These are phyloP conservation scores for Leccinum barrowsii DNA, from an alignment of 768 basidiomycete species.

Conservation along the genomic window DNA sequence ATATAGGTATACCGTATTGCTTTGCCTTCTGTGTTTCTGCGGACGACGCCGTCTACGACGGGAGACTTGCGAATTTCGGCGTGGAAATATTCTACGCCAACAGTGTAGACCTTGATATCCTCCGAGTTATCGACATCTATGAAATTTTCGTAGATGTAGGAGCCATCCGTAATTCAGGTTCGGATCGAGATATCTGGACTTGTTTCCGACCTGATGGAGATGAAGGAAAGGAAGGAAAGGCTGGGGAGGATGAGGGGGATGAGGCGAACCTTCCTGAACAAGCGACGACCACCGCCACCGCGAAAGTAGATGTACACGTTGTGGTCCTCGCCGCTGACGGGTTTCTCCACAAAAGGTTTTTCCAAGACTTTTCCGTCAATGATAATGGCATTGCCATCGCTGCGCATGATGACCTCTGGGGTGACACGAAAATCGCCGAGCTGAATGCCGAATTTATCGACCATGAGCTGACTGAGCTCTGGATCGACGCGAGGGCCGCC, in stretches of 20 bases:
- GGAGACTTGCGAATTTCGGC: slow-evolving; percentile 99
- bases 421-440: slow-evolving; percentile 69
- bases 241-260: background rate
- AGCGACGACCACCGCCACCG: slow-evolving; percentile 85
- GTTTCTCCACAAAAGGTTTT: slow-evolving; percentile 99
- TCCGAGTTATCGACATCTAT: slow-evolving; percentile 97
- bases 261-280: slow-evolving; percentile 83
- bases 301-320: slow-evolving; percentile 98
- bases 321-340: slow-evolving; percentile 97
- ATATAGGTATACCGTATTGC: slow-evolving; percentile 73
- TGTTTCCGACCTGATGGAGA: slow-evolving; percentile 85
- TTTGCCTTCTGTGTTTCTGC: slow-evolving; percentile 97
- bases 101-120: slow-evolving; percentile 99
- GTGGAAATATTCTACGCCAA: slow-evolving; percentile 92
- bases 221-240: background rate
- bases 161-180: slow-evolving; percentile 84
- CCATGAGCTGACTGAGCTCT: slow-evolving; percentile 72
- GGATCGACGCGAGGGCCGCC: slow-evolving; percentile 86
- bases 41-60: slow-evolving; percentile 94
- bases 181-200: slow-evolving; percentile 92
- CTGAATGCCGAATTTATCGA: slow-evolving; percentile 70
- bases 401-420: slow-evolving; percentile 77
- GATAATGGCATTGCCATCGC: slow-evolving; percentile 88
- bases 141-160: slow-evolving; percentile 98
- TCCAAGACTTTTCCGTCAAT: slow-evolving; percentile 88